phyloP scores from a whole-genome alignment of 371 early-diverging fungal species.

The Lichtheimia hyalospora region DNA sequence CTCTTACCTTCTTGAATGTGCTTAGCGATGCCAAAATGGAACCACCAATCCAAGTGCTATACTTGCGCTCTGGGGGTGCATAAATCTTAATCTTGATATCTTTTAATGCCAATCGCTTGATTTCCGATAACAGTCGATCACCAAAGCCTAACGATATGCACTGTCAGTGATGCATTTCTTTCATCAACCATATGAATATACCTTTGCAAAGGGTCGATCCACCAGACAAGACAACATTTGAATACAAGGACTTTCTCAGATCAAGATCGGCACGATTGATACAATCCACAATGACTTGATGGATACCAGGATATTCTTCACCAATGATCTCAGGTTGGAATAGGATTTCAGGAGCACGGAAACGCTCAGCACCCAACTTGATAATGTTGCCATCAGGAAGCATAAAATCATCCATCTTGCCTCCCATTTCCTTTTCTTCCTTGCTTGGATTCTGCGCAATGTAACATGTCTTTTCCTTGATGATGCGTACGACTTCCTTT shows the following conservation, averaged over 20 bases:
- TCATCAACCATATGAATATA: conserved; percentile 5
- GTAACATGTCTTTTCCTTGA: conserved; percentile 96
- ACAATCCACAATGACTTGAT: conserved; percentile 86
- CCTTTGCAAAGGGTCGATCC: conserved; percentile 82
- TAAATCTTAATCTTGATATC: conserved; percentile 95
- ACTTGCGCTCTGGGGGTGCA: conserved; percentile 97
- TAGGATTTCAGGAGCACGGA: conserved; percentile 82
- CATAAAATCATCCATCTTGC: conserved; percentile 74
- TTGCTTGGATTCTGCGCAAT: conserved; percentile 85
- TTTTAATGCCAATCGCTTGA: conserved; percentile 78
- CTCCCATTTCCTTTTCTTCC: conserved; percentile 84
- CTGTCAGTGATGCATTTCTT: not conserved
- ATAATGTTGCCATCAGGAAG: conserved; percentile 93
- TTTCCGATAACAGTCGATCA: conserved; percentile 88
- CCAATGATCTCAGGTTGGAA: conserved; percentile 93
- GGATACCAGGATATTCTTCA: conserved; percentile 86
- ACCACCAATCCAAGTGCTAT: conserved; percentile 98
- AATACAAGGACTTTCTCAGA: conserved; percentile 82
- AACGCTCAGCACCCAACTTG: conserved; percentile 85
- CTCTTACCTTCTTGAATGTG: conserved; percentile 63
- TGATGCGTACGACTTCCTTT: conserved; percentile 88
- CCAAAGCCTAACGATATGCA: conserved; percentile 50
- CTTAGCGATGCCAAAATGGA: conserved; percentile 87
- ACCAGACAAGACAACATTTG: conserved; percentile 91
- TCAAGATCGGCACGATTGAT: conserved; percentile 92